Evolutionary conservation across 768 basidiomycete species (phyloP), one percentile per base, ranked within the genome.

Genomic region (Gyrodon lividus): DNA sequence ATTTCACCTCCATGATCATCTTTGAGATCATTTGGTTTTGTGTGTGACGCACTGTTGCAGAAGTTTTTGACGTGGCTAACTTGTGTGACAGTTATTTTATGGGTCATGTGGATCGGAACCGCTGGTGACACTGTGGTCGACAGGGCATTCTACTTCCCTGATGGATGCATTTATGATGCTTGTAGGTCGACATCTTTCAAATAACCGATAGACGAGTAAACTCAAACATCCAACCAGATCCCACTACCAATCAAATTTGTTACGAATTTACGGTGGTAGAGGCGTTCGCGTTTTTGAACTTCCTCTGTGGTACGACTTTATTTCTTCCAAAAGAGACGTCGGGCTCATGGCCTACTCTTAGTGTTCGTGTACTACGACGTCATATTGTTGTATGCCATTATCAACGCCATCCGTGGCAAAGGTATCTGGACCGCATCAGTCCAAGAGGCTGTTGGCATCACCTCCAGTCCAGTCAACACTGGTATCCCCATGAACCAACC

Each of bases 1-100:
- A 55, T 16, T 57, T 68, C 30, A 57, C 59, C 2, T 62, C 64
- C 2, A 61, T 40, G 51, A 38, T 68, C 6, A 12, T 58, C n/a
- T 66, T 66, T 10, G 59, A 69, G 52, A 43, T 59, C 23, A n/a
- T 55, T 17, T 69, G 56, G 66, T 57, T 61, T 47, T 54, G 66
- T 67, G 26, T 39, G 61, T 65, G 8, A 42, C n/a, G 13, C 1
- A 5, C 14, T 4, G 16, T 31, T 23, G 9, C 13, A 9, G 1
- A 4, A 3, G 33, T 20, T 34, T 7, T 35, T 52, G 46, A 51
- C 35, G 1, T 41, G 17, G 34, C 23, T 39, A 28, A 54, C 41
- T 35, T 19, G 6, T 19, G 5, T 28, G 3, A 5, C 51, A 61
- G 66, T 62, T 9, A 0, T 60, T 10, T 40, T 70, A 43, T 66